Evolutionary conservation across 495 filamentous ascomycete species (phyloP).

Genomic region (Neurospora sp.): DNA sequence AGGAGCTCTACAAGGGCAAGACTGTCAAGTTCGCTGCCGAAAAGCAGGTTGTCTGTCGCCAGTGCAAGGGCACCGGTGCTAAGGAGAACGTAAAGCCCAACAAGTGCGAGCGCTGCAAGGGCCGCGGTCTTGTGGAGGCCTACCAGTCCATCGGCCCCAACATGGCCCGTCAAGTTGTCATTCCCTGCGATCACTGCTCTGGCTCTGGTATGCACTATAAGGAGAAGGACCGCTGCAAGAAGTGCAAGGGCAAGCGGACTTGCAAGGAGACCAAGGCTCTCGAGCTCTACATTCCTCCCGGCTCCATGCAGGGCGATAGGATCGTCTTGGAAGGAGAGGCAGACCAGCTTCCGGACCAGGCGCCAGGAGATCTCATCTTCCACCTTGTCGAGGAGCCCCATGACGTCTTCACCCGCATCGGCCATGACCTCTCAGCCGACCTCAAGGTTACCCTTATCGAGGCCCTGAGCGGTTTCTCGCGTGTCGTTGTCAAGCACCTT

Average conservation of each 20-base stretch:
- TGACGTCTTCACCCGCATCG: constrained; percentile 65
- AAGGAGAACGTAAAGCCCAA: constrained; percentile 86
- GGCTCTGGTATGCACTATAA: constrained; percentile 75
- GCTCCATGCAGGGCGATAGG: constrained; percentile 76
- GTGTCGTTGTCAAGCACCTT: constrained; percentile 84
- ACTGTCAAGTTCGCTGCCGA: constrained; percentile 89
- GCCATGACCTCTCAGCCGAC: constrained; percentile 70
- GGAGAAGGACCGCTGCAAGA: constrained; percentile 95
- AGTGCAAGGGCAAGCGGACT: constrained; percentile 86
- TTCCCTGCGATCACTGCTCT: constrained; percentile 66
- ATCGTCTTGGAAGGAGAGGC: constrained; percentile 91
- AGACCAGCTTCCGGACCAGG: constrained; percentile 83
- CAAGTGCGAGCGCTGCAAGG: constrained; percentile 73
- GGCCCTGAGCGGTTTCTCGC: constrained; percentile 77
- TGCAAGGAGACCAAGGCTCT: constrained; percentile 79
- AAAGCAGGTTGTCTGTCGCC: constrained; percentile 79
- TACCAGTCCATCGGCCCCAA: constrained; percentile 70
- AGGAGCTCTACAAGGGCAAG: constrained; percentile 97
- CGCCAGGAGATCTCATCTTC: constrained; percentile 90
- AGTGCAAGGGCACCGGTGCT: constrained; percentile 82
- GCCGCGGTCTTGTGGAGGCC: constrained; percentile 59
- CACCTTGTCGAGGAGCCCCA: constrained; percentile 73
- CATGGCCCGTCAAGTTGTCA: constrained; percentile 64
- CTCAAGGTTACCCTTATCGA: constrained; percentile 74
- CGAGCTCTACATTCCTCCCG: constrained; percentile 91